A percentile compares a stretch with the other conserved stretches of the same genome.
phyloP scores from a whole-genome alignment of 2,329 filamentous ascomycete genomes.

The Fusarium praegraminearum region DNA sequence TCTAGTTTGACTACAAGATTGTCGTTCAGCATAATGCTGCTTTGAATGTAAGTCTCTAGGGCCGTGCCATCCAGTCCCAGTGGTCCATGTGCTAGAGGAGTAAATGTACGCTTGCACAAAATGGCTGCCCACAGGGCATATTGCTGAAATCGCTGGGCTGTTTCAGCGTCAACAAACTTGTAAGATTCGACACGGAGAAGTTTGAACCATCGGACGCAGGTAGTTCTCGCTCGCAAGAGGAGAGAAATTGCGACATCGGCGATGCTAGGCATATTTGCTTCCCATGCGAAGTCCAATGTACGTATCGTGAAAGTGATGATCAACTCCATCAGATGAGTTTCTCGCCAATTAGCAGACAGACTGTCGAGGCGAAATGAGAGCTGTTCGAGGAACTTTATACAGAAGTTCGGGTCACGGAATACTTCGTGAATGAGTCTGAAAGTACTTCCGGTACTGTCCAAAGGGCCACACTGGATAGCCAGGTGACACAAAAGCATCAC shows the following conservation, averaged over 20 bases:
- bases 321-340: conserved; percentile 68
- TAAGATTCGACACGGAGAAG: conserved; percentile 60
- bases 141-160: conserved; percentile 50
- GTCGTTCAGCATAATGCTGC: conserved; percentile 43
- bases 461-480: conserved; percentile 66
- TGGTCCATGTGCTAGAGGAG: conserved; percentile 8
- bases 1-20: conserved; percentile 44
- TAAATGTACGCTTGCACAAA: conserved; percentile 61
- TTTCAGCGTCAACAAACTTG: conserved; percentile 53
- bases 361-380: conserved; percentile 57
- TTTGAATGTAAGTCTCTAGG: conserved; percentile 40
- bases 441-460: conserved; percentile 40
- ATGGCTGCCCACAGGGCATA: conserved; percentile 68
- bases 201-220: conserved; percentile 63
- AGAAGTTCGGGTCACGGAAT: conserved; percentile 64
- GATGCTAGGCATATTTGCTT: neutral
- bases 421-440: conserved; percentile 61
- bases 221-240: conserved; percentile 36
- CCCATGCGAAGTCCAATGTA: conserved; percentile 40
- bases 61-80: conserved; percentile 19
- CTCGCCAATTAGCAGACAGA: conserved; percentile 70
- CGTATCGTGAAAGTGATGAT: conserved; percentile 65
- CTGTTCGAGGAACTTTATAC: conserved; percentile 60
- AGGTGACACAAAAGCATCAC: conserved; percentile 64
- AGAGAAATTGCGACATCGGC: conserved; percentile 9